Base-by-base conservation (phyloP, 2,329 filamentous ascomycete species). In the Colletotrichum sp. region DNA sequence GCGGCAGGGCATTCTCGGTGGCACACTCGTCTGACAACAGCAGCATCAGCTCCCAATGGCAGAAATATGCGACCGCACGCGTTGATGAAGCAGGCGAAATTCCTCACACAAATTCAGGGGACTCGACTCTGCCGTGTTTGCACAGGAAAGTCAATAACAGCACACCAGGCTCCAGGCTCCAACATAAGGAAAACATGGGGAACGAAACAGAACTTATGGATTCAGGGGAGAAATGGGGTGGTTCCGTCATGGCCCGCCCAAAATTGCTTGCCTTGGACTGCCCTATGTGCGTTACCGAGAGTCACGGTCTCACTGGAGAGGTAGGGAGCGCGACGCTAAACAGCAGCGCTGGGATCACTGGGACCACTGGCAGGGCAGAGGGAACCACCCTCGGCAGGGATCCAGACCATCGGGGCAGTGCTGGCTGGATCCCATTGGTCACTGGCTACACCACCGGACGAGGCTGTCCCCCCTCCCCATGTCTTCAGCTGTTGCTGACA, bases 401-500 rank as follows among this genome's bases (percentile, higher is more conserved):
- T 73, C 70, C 73, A 67, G 60, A 38, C 70, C 58, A 24, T 64
- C 38, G 71, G 43, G 70, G 73, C 64, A 72, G 73, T 69, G 64
- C 73, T 72, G 48, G 28, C n/a, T 61, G 38, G 38, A 43, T 73
- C 24, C 63, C 36, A 67, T 68, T 72, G 73, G 69, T 16, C 32
- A 43, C 24, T 28, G 18, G 28, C 32, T 30, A 60, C 52, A 58
- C 67, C 67, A 60, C 60, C 52, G 36, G 60, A 66, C 72, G 68
- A 63, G 71, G 70, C 70, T 75, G 73, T 58, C 58, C 70, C 57
- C 57, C 57, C 24, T 32, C 48, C 64, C 70, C 64, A 64, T 73
- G 70, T 65, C 43, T 38, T 75, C 73, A 75, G 73, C 73, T 48
- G 18, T n/a, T 75, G 73, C 73, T 75, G 73, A 75, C 73, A 75